Conservation (phyloP, 106 monocot species). For the Acorus calamus region DNA sequence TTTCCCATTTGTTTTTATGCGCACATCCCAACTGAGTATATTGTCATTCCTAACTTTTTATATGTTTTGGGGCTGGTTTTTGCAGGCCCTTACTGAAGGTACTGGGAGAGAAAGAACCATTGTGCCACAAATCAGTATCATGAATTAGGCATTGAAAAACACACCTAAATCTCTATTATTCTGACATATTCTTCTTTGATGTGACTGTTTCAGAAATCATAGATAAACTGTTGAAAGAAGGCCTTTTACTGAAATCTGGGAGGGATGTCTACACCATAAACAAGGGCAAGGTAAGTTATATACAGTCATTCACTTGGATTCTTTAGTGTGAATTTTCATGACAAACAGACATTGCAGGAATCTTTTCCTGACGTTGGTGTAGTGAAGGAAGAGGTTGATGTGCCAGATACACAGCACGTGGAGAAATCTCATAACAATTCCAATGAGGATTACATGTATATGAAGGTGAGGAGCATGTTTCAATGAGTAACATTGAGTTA, state of each 20-base stretch:
- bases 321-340: background rate
- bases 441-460: conserved; percentile 61
- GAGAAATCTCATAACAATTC: conserved; percentile 16
- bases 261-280: conserved; percentile 69
- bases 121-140: background rate
- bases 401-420: conserved; percentile 18
- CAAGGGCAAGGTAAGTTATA: conserved; percentile 29
- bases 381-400: conserved; percentile 63
- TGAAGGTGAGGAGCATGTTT: conserved; percentile 43
- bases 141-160: background rate
- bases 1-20: background rate
- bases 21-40: too few species aligned
- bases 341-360: conserved; percentile 8
- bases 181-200: too few species aligned
- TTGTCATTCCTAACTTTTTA: too few species aligned
- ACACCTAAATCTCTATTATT: too few species aligned
- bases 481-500: too few species aligned
- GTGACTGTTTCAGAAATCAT: conserved; percentile 48
- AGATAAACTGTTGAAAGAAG: conserved; percentile 60
- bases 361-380: conserved; percentile 4
- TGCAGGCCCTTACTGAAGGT: conserved; percentile 94
- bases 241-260: conserved; percentile 51
- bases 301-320: background rate
- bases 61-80: background rate
- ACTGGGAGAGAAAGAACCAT: conserved; percentile 8